Percentiles rank a stretch among this genome's conserved stretches.
These are phyloP conservation scores for Plasmodium knowlesi DNA, from an alignment of 169 alveolate species.

Conservation along the genomic window DNA sequence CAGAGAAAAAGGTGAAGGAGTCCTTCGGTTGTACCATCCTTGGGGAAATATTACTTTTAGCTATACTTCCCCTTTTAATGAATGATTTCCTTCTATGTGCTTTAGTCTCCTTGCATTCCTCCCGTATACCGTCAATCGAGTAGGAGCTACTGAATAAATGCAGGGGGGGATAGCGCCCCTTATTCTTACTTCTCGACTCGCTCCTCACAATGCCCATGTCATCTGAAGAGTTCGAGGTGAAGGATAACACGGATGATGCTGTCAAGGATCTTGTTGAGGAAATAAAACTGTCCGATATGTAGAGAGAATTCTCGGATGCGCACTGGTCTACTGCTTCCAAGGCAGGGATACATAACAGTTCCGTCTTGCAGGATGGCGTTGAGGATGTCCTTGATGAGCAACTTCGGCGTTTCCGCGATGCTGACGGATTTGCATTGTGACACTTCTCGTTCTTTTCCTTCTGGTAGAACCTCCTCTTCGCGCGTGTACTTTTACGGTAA, in stretches of 20 bases:
- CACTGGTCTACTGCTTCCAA: not conserved
- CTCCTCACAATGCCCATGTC: not conserved
- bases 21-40: not conserved
- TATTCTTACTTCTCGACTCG: not conserved
- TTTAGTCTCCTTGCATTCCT: not conserved
- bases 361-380: not conserved
- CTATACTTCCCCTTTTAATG: not conserved
- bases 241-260: slow-evolving; percentile 28
- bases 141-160: not conserved
- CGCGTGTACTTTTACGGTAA: not conserved
- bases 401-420: not conserved
- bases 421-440: not conserved
- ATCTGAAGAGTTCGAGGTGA: not conserved
- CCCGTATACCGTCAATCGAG: not conserved
- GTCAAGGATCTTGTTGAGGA: slow-evolving; percentile 2
- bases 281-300: not conserved
- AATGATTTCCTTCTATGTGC: not conserved
- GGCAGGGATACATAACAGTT: not conserved
- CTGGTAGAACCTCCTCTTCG: not conserved
- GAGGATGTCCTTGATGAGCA: not conserved
- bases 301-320: not conserved
- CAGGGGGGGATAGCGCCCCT: not conserved
- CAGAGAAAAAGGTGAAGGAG: not conserved
- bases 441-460: not conserved
- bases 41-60: not conserved